Conservation (phyloP, 2,329 filamentous ascomycete genomes). For the Fusarium succisae region DNA sequence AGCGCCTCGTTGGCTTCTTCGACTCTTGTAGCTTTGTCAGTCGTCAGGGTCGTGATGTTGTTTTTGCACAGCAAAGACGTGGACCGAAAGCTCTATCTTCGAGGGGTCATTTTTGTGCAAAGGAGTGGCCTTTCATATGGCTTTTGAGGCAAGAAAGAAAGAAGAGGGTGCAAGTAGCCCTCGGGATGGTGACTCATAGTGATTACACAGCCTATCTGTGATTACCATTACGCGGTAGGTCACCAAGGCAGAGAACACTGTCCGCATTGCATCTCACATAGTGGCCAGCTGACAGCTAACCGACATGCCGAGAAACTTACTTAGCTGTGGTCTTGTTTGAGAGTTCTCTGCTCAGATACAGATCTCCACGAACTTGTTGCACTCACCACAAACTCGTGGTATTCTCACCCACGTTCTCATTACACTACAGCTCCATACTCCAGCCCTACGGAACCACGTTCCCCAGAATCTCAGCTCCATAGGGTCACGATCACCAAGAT, state of each 20-base stretch:
- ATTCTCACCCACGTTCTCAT: background rate
- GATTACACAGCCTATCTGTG: no score
- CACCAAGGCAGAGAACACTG: background rate
- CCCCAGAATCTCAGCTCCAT: conserved; percentile 4
- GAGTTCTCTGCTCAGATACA: background rate
- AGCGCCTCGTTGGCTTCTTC: background rate
- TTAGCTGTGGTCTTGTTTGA: background rate
- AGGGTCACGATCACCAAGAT: background rate
- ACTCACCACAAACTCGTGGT: background rate
- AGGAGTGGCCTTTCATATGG: rapidly evolving
- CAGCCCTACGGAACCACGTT: conserved; percentile 11
- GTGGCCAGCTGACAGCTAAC: background rate
- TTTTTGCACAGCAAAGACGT: background rate
- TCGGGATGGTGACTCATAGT: background rate
- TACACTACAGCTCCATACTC: background rate
- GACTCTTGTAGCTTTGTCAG: background rate
- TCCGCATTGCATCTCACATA: background rate
- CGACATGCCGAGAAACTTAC: no score
- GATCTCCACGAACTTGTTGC: background rate
- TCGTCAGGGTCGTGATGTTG: no score
- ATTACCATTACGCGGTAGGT: background rate
- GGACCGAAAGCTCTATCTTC: no score
- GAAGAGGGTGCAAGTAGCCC: background rate
- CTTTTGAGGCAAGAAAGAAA: no score
- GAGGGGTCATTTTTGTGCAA: no score